Evolutionary conservation across 2,329 filamentous ascomycete species (phyloP), one percentile per base, ranked within the genome.

Genomic region (Neonectria hederae): DNA sequence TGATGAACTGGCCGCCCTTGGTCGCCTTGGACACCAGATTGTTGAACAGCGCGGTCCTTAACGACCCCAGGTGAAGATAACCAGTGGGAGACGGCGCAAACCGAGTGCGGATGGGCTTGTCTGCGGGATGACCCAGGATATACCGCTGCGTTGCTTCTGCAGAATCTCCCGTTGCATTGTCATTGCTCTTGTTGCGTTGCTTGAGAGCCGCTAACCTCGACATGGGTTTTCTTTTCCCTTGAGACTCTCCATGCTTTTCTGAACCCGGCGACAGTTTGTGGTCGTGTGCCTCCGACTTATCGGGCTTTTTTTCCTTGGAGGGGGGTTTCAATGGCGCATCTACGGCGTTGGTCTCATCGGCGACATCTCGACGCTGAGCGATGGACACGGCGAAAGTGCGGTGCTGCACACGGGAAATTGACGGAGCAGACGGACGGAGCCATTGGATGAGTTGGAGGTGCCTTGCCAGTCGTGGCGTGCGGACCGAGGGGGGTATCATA

Each of bases 41-140:
- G 75, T 97, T 98, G 82, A 94, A 98, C n/a, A 99, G 80, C 0
- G 97, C 97, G 0, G 96, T 99, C 63, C 96, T 86, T 38, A 99
- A 79, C 0, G 94, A 97, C 4, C 96, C 96, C 13, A 99, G 84
- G 79, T 99, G 96, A 24, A 99, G 85, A 73, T 95, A 94, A 1
- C 96, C 96, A 0, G 96, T 99, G 0, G 96, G 96, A 1, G 96
- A 98, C 0, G 96, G 96, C 1, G 97, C 96, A 79, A 99, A 99
- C 51, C 96, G 90, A 19, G 96, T 75, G 30, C 79, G 71, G 52
- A 81, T 78, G 13, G 78, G 78, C 13, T 71, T 62, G 93, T 77
- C 93, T 85, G 63, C 88, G 88, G 70, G 73, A 53, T 80, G 75
- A 13, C 78, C 78, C 2, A 81, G 71, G 55, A 80, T 77, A 46